Evolutionary conservation across 116 monocot species (phyloP), one percentile per base, ranked within the genome.

Genomic region (Thalassia testudinum): DNA sequence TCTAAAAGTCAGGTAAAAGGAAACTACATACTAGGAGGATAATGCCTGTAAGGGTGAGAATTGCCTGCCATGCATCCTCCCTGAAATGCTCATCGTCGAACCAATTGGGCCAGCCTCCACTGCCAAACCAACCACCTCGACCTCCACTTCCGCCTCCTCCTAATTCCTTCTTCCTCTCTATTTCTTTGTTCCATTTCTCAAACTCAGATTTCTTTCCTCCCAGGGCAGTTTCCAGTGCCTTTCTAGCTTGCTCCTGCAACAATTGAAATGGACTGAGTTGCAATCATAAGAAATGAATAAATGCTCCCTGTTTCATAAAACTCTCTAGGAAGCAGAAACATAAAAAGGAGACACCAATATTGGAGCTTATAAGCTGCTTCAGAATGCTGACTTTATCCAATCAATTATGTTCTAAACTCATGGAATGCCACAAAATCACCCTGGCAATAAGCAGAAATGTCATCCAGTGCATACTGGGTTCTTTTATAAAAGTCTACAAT

Each of bases 111-210:
- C 93, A 86, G 11, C 86, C 73, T 10, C 70, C 63, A 27, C 92
- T 83, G 34, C 86, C 86, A 68, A 80, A 86, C 78, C 87, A 83
- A 37, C 92, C 92, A 40, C 87, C 83, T 6, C 58, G 45, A 26
- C 80, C 80, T 24, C 67, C 51, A 29, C 51, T 49, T 50, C 82
- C 77, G 12, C 83, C 83, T n/a, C 73, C 74, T 21, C 54, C 74
- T 48, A 26, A 63, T 51, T 83, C 73, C 65, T 75, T 50, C 67
- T 80, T 67, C 58, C 65, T 87, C 42, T 81, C 58, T 52, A 93
- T 83, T 74, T 87, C 79, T 67, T 80, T 80, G 70, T 78, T 73
- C 93, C 87, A 83, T 68, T 87, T 93, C 53, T 87, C 83, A 49
- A 93, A 76, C 19, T 81, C 78, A 1, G 63, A 62, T 67, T 81